Evolutionary conservation across 148 eudicot species (phyloP).

Genomic region (Fagopyrum homotropicum): DNA sequence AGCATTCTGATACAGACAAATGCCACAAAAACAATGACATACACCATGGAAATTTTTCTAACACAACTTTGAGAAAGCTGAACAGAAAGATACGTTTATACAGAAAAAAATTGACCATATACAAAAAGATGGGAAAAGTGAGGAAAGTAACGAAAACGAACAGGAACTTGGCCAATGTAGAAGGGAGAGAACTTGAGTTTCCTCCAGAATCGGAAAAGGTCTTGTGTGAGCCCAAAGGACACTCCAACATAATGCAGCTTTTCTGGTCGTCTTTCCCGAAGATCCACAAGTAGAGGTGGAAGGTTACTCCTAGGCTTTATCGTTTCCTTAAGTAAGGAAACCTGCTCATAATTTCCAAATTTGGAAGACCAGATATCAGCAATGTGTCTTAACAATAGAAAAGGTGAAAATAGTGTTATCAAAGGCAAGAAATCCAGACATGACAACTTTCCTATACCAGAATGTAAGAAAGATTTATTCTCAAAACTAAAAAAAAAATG

Average conservation of each 20-base stretch:
- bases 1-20: slow-evolving; percentile 37
- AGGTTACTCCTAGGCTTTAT: slow-evolving; percentile 76
- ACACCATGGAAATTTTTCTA: not conserved
- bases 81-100: not conserved
- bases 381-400: not conserved
- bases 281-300: slow-evolving; percentile 82
- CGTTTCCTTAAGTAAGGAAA: slow-evolving; percentile 75
- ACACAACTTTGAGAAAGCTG: not conserved
- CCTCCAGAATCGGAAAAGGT: slow-evolving; percentile 92
- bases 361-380: not conserved
- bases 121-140: not conserved
- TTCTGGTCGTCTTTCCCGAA: slow-evolving; percentile 81
- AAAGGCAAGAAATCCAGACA: not conserved
- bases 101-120: not conserved
- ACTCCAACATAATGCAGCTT: slow-evolving; percentile 89
- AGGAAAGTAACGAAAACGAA: slow-evolving; percentile 26
- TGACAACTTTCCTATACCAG: not conserved
- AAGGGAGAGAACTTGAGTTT: slow-evolving; percentile 90
- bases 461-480: not conserved
- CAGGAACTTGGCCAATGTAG: slow-evolving; percentile 71
- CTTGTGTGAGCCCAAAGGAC: slow-evolving; percentile 91
- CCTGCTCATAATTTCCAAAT: slow-evolving; percentile 32
- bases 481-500: not conserved
- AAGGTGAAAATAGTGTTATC: not conserved
- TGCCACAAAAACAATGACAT: not conserved